Conservation (phyloP, 2,329 filamentous ascomycete genomes). For the Aspergillus floridensis region DNA sequence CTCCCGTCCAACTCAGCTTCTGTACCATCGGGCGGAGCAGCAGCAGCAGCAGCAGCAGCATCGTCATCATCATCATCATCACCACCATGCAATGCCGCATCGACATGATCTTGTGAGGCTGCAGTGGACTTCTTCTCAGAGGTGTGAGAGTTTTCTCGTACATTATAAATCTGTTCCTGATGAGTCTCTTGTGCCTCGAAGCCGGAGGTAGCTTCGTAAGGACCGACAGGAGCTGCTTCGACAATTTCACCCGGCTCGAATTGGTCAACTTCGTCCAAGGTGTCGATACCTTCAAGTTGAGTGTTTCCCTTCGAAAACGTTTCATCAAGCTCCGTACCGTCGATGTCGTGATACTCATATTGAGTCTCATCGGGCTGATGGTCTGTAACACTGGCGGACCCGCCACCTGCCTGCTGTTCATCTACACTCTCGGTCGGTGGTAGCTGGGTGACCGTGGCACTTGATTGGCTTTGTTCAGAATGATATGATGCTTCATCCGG, state of each 20-base stretch:
- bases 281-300: conserved; percentile 6
- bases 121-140: conserved; percentile 13
- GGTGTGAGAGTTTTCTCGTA: conserved; percentile 12
- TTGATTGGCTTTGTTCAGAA: conserved; percentile 32
- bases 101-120: conserved; percentile 13
- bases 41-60: conserved; percentile 12
- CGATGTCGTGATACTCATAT: conserved; percentile 36
- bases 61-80: conserved; percentile 11
- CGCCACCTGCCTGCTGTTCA: conserved; percentile 18
- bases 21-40: conserved; percentile 17
- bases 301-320: conserved; percentile 20
- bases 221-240: neutral
- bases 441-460: conserved; percentile 25
- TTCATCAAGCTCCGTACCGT: conserved; percentile 11
- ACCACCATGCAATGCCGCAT: conserved; percentile 14
- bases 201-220: conserved; percentile 8
- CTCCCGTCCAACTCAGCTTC: conserved; percentile 19
- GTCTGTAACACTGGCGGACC: conserved; percentile 9
- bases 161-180: conserved; percentile 6
- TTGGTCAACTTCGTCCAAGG: conserved; percentile 15
- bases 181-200: conserved; percentile 13
- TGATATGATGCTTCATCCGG: conserved; percentile 23
- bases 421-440: conserved; percentile 16
- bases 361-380: conserved; percentile 13
- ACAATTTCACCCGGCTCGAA: conserved; percentile 9